A percentile compares a stretch with the other conserved stretches of the same genome.
Evolutionary conservation across 1,284 basidiomycete genomes (phyloP).

Genomic region (Prillingera fragicola): DNA sequence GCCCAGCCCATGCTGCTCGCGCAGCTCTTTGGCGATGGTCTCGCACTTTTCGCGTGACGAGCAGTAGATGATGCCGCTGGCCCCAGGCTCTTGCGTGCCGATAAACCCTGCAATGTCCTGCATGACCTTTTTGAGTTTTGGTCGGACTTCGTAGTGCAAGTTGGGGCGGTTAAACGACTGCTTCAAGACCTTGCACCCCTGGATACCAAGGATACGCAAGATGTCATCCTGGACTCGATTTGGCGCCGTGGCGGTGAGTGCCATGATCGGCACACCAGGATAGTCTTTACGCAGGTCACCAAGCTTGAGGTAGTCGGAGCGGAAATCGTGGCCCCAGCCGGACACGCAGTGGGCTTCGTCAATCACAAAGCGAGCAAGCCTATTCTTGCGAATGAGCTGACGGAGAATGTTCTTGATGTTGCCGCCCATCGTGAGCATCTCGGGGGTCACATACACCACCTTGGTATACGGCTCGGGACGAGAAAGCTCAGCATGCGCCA

Average conservation of each 20-base stretch:
- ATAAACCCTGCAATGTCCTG: slow-evolving; percentile 71
- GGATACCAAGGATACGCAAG: slow-evolving; percentile 62
- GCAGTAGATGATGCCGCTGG: slow-evolving; percentile 87
- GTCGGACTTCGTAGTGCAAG: slow-evolving; percentile 71
- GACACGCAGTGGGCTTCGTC: slow-evolving; percentile 94
- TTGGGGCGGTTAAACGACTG: slow-evolving; percentile 93
- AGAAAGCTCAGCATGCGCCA: slow-evolving; percentile 52
- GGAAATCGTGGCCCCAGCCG: slow-evolving; percentile 51
- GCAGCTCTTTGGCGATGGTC: slow-evolving; percentile 64
- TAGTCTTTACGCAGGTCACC: slow-evolving; percentile 65
- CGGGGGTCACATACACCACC: slow-evolving; percentile 91
- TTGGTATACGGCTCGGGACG: slow-evolving; percentile 47
- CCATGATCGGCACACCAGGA: slow-evolving; percentile 83
- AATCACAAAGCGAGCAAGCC: slow-evolving; percentile 83
- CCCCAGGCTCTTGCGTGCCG: slow-evolving; percentile 54
- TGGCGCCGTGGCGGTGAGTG: slow-evolving; percentile 90
- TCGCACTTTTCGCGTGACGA: slow-evolving; percentile 69
- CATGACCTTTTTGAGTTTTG: slow-evolving; percentile 56
- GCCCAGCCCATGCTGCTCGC: slow-evolving; percentile 55
- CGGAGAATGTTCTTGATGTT: slow-evolving; percentile 58
- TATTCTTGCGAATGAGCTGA: slow-evolving; percentile 55
- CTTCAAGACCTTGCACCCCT: slow-evolving; percentile 57
- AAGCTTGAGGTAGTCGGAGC: slow-evolving; percentile 56
- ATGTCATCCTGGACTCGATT: slow-evolving; percentile 72
- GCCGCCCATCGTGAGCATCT: slow-evolving; percentile 67